A percentile compares a stretch with the other conserved stretches of the same genome.
phyloP scores from a whole-genome alignment of 257 asterid genomes.

The Solanum raphanifolium region DNA sequence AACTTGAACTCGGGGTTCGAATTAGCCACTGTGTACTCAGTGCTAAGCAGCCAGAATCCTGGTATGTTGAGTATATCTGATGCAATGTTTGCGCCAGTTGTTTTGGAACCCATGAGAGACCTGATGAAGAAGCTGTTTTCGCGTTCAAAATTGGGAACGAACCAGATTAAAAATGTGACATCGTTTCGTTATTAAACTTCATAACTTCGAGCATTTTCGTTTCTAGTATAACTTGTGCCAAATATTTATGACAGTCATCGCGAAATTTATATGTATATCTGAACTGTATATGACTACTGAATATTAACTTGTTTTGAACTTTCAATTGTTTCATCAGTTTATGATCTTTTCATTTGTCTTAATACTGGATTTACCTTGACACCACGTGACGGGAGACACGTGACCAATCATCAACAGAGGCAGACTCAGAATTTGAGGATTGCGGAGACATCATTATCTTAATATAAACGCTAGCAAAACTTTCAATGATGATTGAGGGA shows the following conservation, averaged over 20 bases:
- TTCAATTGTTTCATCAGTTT: not conserved
- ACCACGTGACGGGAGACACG: not conserved
- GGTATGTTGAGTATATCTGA: conserved; percentile 42
- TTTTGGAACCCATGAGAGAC: conserved; percentile 10
- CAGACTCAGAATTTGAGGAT: not conserved
- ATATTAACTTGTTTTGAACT: not conserved
- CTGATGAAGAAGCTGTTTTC: conserved; percentile 23
- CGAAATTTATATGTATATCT: not conserved
- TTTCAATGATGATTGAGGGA: too few relatives aligned
- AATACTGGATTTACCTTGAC: not conserved
- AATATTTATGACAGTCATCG: not conserved
- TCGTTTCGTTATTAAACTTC: conserved; percentile 3
- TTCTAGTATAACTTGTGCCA: not conserved
- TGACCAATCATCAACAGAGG: not conserved
- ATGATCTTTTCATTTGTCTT: not conserved
- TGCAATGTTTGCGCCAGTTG: conserved; percentile 20
- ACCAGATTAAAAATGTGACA: conserved; percentile 27
- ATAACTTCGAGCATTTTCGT: not conserved
- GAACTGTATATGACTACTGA: not conserved
- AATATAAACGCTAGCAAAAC: too few relatives aligned
- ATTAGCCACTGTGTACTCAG: conserved; percentile 38
- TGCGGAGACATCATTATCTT: not conserved
- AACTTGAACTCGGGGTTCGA: conserved; percentile 51
- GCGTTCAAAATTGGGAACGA: conserved; percentile 17
- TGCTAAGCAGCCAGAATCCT: conserved; percentile 68